A percentile compares a stretch with the other conserved stretches of the same genome.
phyloP scores from a whole-genome alignment of 441 rosid species.

The Gossypium schwendimanii region DNA sequence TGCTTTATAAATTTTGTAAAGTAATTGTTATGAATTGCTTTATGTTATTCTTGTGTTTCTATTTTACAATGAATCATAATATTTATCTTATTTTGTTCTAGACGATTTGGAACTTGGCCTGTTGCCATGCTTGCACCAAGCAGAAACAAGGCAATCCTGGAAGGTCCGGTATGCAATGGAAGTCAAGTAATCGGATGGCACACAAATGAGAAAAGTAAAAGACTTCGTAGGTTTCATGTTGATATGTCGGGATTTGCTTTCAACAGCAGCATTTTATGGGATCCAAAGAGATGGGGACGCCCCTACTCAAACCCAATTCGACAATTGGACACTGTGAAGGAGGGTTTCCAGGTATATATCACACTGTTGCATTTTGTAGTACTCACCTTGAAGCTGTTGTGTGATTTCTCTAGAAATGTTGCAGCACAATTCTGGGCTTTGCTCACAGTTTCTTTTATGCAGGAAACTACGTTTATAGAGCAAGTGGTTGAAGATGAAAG shows the following conservation, averaged over 20 bases:
- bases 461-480: constrained; percentile 91
- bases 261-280: constrained; percentile 92
- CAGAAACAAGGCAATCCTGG: constrained; percentile 86
- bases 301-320: constrained; percentile 44
- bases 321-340: constrained; percentile 75
- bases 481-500: constrained; percentile 90
- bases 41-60: background rate
- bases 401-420: background rate
- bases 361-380: background rate
- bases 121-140: constrained; percentile 94
- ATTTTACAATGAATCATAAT: background rate
- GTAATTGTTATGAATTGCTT: background rate
- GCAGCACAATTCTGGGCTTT: background rate
- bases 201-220: constrained; percentile 89
- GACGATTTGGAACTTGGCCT: constrained; percentile 96
- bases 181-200: constrained; percentile 88
- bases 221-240: constrained; percentile 79
- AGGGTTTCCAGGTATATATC: constrained; percentile 79
- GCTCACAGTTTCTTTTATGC: background rate
- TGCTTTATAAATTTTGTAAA: background rate
- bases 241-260: constrained; percentile 98
- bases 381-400: background rate
- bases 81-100: constrained; percentile 20
- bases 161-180: constrained; percentile 88
- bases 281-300: constrained; percentile 71